Evolutionary conservation across 805 yeast species (phyloP).

Genomic region (Soucietia sequanensis): DNA sequence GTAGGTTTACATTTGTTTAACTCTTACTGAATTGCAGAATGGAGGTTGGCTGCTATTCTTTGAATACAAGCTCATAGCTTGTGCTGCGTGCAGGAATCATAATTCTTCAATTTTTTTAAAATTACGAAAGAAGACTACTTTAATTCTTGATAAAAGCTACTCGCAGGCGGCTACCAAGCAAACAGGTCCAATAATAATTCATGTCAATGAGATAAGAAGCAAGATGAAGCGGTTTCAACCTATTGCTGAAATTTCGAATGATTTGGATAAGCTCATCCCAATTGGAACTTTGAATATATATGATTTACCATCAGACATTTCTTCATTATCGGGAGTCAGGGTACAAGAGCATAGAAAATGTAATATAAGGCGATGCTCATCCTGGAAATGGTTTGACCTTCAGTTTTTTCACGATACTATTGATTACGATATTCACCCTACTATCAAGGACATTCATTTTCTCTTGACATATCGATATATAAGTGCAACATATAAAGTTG

Average conservation of each 20-base stretch:
- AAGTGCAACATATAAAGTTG: constrained; percentile 43
- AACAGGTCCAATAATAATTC: too few relatives aligned
- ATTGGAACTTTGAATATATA: constrained; percentile 49
- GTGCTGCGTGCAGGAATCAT: too few relatives aligned
- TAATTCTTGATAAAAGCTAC: too few relatives aligned
- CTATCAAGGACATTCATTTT: constrained; percentile 41
- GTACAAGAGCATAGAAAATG: constrained; percentile 21
- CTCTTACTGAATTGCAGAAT: too few relatives aligned
- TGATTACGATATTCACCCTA: constrained; percentile 12
- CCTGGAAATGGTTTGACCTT: constrained; percentile 60
- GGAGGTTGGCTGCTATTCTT: too few relatives aligned
- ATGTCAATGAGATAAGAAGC: too few relatives aligned
- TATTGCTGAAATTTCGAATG: constrained; percentile 36
- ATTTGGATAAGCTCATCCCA: constrained; percentile 38
- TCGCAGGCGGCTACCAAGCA: too few relatives aligned
- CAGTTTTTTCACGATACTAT: constrained; percentile 27
- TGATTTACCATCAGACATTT: constrained; percentile 40
- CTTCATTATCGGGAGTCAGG: constrained; percentile 28
- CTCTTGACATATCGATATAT: constrained; percentile 40
- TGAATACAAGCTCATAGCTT: too few relatives aligned
- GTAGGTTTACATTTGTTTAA: too few relatives aligned
- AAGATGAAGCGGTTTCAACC: too few relatives aligned
- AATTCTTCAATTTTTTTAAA: too few relatives aligned
- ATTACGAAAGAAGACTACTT: too few relatives aligned
- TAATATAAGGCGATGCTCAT: background rate